These are phyloP conservation scores for Peronospora farinosa DNA, from an alignment of 352 stramenopile species.

Conservation along the genomic window DNA sequence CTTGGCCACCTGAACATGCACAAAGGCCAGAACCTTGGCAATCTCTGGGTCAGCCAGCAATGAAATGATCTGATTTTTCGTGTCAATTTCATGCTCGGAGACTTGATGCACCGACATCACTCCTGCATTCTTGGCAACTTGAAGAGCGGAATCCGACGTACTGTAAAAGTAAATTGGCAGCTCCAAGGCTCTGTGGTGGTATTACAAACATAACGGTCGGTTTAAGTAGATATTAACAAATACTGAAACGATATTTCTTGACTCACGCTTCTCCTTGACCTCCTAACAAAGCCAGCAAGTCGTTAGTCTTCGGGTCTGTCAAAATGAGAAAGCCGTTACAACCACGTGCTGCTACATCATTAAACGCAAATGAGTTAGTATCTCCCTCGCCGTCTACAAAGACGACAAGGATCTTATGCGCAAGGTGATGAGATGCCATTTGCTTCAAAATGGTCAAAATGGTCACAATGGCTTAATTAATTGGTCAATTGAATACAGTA, in stretches of 20 bases:
- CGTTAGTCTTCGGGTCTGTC: constrained; percentile 20
- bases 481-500: too few relatives aligned
- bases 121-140: constrained; percentile 28
- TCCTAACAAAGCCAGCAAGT: constrained; percentile 31
- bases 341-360: constrained; percentile 42
- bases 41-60: constrained; percentile 28
- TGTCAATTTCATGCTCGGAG: constrained; percentile 11
- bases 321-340: constrained; percentile 54
- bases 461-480: too few relatives aligned
- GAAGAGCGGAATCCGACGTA: constrained; percentile 26
- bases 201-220: constrained; percentile 3
- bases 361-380: constrained; percentile 16
- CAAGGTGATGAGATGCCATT: constrained; percentile 33
- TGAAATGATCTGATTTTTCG: constrained; percentile 23
- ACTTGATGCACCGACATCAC: constrained; percentile 30
- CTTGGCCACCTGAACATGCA: constrained; percentile 34
- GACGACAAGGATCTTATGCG: constrained; percentile 50
- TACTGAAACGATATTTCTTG: constrained; percentile 8
- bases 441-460: not conserved
- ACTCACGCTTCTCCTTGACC: constrained; percentile 25
- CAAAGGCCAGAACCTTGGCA: constrained; percentile 46
- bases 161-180: constrained; percentile 62
- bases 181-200: constrained; percentile 54
- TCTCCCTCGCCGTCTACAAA: constrained; percentile 33
- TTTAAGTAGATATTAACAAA: not conserved